phyloP scores from a whole-genome alignment of 2,329 filamentous ascomycete species.

The Zasmidium cellare region DNA sequence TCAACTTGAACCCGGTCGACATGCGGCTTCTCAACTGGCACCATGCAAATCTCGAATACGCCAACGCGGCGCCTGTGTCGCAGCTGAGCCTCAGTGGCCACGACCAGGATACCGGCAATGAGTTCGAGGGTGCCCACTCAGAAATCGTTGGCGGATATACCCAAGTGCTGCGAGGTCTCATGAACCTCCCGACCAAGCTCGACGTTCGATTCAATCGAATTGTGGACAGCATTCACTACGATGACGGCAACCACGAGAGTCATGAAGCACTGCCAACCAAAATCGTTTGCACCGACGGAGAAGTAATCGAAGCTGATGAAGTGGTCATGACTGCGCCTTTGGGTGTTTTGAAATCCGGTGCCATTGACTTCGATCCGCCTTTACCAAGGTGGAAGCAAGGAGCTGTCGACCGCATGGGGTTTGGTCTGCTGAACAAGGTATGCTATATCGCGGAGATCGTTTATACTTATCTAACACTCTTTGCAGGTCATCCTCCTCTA shows the following conservation, averaged over 20 bases:
- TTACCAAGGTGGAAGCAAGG: constrained; percentile 84
- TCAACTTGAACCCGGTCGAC: constrained; percentile 82
- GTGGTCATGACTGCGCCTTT: constrained; percentile 89
- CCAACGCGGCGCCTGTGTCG: constrained; percentile 85
- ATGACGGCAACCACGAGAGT: constrained; percentile 23
- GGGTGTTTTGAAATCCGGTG: constrained; percentile 83
- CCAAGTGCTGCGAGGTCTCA: constrained; percentile 83
- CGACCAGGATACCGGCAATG: constrained; percentile 97
- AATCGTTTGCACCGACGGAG: constrained; percentile 76
- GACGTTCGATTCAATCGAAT: constrained; percentile 72
- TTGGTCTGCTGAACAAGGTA: constrained; percentile 89
- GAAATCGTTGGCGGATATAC: constrained; percentile 95
- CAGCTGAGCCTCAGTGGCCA: constrained; percentile 86
- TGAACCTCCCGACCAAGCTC: constrained; percentile 72
- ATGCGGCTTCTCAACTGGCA: constrained; percentile 96
- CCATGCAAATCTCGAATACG: constrained; percentile 96
- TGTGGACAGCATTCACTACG: constrained; percentile 72
- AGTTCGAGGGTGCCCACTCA: constrained; percentile 92
- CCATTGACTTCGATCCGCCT: constrained; percentile 81
- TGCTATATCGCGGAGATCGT: background rate
- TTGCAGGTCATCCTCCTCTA: constrained; percentile 76
- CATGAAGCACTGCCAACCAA: constrained; percentile 51
- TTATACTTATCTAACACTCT: constrained; percentile 18
- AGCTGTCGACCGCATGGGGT: constrained; percentile 81
- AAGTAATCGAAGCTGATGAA: constrained; percentile 76